Evolutionary conservation across 495 filamentous ascomycete species (phyloP).

Genomic region (Immersiella caudata): DNA sequence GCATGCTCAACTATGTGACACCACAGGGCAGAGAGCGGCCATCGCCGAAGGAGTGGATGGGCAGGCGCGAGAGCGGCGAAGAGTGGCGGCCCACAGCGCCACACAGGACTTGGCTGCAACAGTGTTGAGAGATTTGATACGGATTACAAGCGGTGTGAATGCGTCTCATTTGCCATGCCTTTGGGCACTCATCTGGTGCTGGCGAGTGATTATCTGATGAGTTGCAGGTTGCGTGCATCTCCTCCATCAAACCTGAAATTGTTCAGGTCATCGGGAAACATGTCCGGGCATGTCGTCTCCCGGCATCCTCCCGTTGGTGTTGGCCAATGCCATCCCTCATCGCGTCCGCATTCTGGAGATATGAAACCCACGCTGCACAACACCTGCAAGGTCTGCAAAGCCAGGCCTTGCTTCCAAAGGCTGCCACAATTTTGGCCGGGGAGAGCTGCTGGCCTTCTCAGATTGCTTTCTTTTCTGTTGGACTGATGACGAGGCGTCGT

Average conservation of each 20-base stretch:
- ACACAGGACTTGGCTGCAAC: constrained; percentile 1
- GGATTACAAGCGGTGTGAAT: no score
- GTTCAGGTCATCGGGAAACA: not conserved
- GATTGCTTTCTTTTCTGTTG: not conserved
- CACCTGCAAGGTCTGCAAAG: not conserved
- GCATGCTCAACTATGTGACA: not conserved
- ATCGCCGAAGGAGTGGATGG: not conserved
- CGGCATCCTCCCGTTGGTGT: not conserved
- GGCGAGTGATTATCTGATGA: not conserved
- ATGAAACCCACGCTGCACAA: constrained; percentile 19
- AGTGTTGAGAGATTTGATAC: constrained; percentile 12
- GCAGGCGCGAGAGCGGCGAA: not conserved
- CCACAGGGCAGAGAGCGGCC: not conserved
- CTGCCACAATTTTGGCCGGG: not conserved
- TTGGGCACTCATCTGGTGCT: not conserved
- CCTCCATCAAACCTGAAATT: not conserved
- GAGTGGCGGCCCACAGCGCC: constrained; percentile 9
- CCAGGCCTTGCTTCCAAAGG: not conserved
- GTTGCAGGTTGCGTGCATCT: not conserved
- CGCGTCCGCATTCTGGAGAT: not conserved
- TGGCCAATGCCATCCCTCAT: constrained; percentile 13
- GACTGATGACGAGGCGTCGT: not conserved
- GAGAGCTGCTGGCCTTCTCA: not conserved
- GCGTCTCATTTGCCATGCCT: not conserved
- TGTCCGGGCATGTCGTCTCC: constrained; percentile 14